Conservation (phyloP, 192 early-diverging fungal species). For the Entomortierella beljakovae region DNA sequence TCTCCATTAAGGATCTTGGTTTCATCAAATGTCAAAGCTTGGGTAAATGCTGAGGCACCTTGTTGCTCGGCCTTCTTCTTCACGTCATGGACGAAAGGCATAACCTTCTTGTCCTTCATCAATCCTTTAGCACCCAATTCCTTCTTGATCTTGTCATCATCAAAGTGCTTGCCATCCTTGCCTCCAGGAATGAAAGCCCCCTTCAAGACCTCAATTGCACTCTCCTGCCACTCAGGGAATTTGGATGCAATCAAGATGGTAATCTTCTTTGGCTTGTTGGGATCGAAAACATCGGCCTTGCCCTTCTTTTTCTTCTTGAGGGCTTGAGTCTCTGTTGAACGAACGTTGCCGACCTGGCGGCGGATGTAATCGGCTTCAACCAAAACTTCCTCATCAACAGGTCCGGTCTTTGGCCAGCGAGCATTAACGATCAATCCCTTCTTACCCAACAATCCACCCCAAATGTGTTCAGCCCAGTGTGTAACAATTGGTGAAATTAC, state of each 20-base stretch:
- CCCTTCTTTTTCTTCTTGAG: constrained; percentile 86
- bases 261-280: constrained; percentile 72
- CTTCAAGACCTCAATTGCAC: constrained; percentile 63
- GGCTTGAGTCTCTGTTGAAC: constrained; percentile 79
- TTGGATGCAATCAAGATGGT: constrained; percentile 82
- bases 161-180: constrained; percentile 70
- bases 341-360: constrained; percentile 77
- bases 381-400: constrained; percentile 78
- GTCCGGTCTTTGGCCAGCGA: constrained; percentile 64
- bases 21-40: constrained; percentile 88
- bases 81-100: constrained; percentile 94
- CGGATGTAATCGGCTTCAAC: constrained; percentile 85
- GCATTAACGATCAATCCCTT: constrained; percentile 72
- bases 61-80: constrained; percentile 81
- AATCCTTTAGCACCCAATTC: constrained; percentile 75
- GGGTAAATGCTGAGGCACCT: constrained; percentile 82
- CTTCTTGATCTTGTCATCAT: constrained; percentile 79
- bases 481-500: constrained; percentile 90
- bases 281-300: constrained; percentile 65
- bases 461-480: constrained; percentile 95
- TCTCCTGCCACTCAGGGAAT: constrained; percentile 97
- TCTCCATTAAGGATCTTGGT: constrained; percentile 67
- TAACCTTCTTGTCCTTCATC: constrained; percentile 95
- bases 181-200: constrained; percentile 59
- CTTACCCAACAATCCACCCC: constrained; percentile 84